Percentiles rank a stretch among this genome's conserved stretches.
These are phyloP conservation scores for Jimgerdemannia lactiflua DNA, from an alignment of 192 early-diverging fungal genomes.

Conservation along the genomic window DNA sequence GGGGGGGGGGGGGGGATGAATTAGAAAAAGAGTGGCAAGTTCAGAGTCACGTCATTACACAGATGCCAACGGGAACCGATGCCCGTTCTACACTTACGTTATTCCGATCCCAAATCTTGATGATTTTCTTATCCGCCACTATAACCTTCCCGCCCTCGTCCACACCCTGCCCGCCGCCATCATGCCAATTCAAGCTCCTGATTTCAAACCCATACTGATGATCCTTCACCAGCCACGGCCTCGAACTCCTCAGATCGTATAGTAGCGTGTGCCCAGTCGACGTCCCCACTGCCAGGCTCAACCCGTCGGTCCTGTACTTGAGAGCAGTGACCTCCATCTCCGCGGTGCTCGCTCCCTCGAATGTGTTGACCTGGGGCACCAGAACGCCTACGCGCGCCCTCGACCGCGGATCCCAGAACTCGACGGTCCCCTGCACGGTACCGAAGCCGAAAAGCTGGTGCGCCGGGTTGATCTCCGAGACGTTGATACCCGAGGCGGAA, in stretches of 20 bases:
- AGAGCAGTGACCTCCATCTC: slow-evolving; percentile 71
- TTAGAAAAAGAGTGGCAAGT: not conserved
- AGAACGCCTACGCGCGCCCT: slow-evolving; percentile 72
- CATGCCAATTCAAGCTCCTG: slow-evolving; percentile 79
- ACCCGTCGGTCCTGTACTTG: slow-evolving; percentile 82
- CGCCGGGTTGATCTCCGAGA: slow-evolving; percentile 79
- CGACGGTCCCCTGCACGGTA: slow-evolving; percentile 79
- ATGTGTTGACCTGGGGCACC: slow-evolving; percentile 42
- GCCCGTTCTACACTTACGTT: slow-evolving; percentile 34
- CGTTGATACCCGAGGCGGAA: slow-evolving; percentile 60
- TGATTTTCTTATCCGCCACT: slow-evolving; percentile 85
- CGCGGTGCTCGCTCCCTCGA: slow-evolving; percentile 21
- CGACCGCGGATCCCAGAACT: slow-evolving; percentile 95
- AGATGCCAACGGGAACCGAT: not conserved
- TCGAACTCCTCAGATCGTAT: slow-evolving; percentile 87
- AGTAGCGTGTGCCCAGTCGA: slow-evolving; percentile 88
- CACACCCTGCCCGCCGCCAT: slow-evolving; percentile 40
- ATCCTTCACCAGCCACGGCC: slow-evolving; percentile 90
- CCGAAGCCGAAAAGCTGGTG: slow-evolving; percentile 94
- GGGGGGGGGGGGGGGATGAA: not conserved
- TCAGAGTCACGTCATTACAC: not conserved
- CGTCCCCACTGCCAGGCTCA: slow-evolving; percentile 85
- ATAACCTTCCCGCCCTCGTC: slow-evolving; percentile 71
- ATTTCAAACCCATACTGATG: slow-evolving; percentile 98
- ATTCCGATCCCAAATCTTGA: slow-evolving; percentile 92